A percentile compares a stretch with the other conserved stretches of the same genome.
These are phyloP conservation scores for Corynespora cassiicola DNA, from an alignment of 2,329 filamentous ascomycete species.

Conservation along the genomic window DNA sequence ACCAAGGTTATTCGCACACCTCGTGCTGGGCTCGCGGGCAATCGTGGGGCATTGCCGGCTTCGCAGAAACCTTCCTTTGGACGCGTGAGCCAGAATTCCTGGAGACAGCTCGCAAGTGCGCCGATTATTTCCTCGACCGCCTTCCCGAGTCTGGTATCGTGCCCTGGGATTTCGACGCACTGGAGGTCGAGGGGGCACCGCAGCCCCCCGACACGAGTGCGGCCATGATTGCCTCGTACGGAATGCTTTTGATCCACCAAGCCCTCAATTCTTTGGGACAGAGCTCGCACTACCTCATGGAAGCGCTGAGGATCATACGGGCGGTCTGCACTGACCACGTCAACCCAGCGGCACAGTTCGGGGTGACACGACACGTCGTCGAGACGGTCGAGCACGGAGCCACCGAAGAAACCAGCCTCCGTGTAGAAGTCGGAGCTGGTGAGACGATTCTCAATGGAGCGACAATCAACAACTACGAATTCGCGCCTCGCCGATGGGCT, in stretches of 20 bases:
- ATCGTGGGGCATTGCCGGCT: conserved; percentile 52
- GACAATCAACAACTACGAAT: conserved; percentile 53
- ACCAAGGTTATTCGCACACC: conserved; percentile 48
- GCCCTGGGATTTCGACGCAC: conserved; percentile 55
- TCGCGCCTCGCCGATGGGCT: conserved; percentile 49
- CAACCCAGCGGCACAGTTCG: conserved; percentile 1
- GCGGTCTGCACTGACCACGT: conserved; percentile 3
- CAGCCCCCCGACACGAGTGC: conserved; percentile 48
- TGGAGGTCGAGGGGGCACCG: conserved; percentile 32
- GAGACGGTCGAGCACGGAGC: conserved; percentile 7
- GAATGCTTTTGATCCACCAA: conserved; percentile 48
- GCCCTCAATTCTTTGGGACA: conserved; percentile 9
- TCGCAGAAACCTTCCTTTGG: conserved; percentile 48
- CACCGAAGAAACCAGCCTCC: neutral
- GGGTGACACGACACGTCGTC: neutral
- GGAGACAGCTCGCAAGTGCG: conserved; percentile 33
- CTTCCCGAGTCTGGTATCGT: conserved; percentile 45
- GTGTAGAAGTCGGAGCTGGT: conserved; percentile 31
- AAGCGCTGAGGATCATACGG: conserved; percentile 4
- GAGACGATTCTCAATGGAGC: conserved; percentile 49
- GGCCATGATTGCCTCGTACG: conserved; percentile 46
- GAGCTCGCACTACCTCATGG: conserved; percentile 1
- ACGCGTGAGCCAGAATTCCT: conserved; percentile 47
- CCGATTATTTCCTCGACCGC: conserved; percentile 49
- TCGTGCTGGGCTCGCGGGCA: conserved; percentile 53